Evolutionary conservation across 768 basidiomycete species (phyloP).

Genomic region (Myochromella boudieri): DNA sequence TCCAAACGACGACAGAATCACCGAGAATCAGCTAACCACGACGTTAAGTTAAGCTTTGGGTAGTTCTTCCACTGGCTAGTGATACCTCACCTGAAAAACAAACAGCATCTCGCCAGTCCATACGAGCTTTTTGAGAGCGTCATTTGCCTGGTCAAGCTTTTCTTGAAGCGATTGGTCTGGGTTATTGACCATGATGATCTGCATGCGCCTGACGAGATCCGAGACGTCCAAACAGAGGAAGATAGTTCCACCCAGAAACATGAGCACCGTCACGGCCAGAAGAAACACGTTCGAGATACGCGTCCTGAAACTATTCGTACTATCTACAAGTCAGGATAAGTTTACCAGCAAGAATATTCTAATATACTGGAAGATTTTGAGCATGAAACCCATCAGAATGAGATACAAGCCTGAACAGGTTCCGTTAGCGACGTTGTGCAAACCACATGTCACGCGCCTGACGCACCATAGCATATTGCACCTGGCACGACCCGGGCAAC

Average conservation of each 20-base stretch:
- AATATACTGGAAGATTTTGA: constrained; percentile 15
- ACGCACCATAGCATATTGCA: constrained; percentile 20
- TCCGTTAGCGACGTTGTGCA: too few relatives aligned
- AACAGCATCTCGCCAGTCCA: constrained; percentile 32
- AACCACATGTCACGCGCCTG: too few relatives aligned
- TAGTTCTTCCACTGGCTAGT: not conserved
- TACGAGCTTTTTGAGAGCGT: constrained; percentile 19
- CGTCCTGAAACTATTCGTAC: constrained; percentile 17
- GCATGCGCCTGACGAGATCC: constrained; percentile 26
- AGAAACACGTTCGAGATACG: constrained; percentile 19
- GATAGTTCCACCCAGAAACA: constrained; percentile 26
- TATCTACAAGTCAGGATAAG: constrained; percentile 7
- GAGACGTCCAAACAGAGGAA: constrained; percentile 26
- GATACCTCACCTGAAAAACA: constrained; percentile 25
- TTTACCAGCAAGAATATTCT: too few relatives aligned
- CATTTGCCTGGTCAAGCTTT: constrained; percentile 21
- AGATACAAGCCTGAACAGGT: constrained; percentile 17
- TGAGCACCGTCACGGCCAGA: constrained; percentile 21
- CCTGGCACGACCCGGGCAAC: constrained; percentile 19
- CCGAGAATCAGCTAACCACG: constrained; percentile 28
- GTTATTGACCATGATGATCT: constrained; percentile 23
- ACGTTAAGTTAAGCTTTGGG: not conserved
- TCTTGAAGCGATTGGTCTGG: constrained; percentile 17
- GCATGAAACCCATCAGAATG: constrained; percentile 16
- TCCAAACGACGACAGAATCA: constrained; percentile 31